Percentiles rank a stretch among this genome's conserved stretches.
Conservation (phyloP, 768 basidiomycete genomes). For the Artomyces pyxidatus region DNA sequence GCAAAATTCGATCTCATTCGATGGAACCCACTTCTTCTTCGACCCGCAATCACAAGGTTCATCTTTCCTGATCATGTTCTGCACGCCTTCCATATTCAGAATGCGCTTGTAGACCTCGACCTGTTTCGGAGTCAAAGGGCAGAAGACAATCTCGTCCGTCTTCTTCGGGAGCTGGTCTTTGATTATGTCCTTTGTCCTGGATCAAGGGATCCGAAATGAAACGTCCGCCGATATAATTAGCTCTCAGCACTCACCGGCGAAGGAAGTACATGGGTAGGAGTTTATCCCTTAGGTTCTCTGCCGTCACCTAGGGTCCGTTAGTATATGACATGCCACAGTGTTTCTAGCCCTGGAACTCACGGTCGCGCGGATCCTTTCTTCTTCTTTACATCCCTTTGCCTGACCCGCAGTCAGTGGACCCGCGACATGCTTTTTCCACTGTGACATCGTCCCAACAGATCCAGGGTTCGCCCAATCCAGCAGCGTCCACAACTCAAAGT, state of each 20-base stretch:
- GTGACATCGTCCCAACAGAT: slow-evolving; percentile 54
- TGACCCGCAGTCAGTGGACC: slow-evolving; percentile 64
- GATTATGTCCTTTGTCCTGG: slow-evolving; percentile 70
- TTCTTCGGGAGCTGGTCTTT: slow-evolving; percentile 79
- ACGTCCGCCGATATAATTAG: neutral
- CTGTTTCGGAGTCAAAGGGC: slow-evolving; percentile 72
- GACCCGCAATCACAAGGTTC: slow-evolving; percentile 69
- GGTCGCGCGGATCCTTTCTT: slow-evolving; percentile 47
- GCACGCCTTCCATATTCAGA: slow-evolving; percentile 53
- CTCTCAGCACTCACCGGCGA: slow-evolving; percentile 43
- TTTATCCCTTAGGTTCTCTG: slow-evolving; percentile 51
- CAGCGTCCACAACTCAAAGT: slow-evolving; percentile 87
- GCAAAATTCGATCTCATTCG: neutral
- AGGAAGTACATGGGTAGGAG: slow-evolving; percentile 80
- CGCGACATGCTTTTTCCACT: slow-evolving; percentile 73
- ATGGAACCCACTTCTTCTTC: slow-evolving; percentile 37
- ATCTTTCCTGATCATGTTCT: slow-evolving; percentile 65
- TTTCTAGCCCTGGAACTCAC: too few species aligned
- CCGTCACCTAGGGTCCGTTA: too few species aligned
- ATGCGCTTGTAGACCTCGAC: slow-evolving; percentile 66
- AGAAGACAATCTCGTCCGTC: slow-evolving; percentile 88
- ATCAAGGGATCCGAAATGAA: neutral
- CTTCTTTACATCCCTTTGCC: slow-evolving; percentile 52
- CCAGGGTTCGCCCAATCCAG: slow-evolving; percentile 90
- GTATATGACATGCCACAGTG: too few species aligned